Base-by-base conservation (phyloP, 2,329 filamentous ascomycete species). In the Gaeumannomyces sp. region DNA sequence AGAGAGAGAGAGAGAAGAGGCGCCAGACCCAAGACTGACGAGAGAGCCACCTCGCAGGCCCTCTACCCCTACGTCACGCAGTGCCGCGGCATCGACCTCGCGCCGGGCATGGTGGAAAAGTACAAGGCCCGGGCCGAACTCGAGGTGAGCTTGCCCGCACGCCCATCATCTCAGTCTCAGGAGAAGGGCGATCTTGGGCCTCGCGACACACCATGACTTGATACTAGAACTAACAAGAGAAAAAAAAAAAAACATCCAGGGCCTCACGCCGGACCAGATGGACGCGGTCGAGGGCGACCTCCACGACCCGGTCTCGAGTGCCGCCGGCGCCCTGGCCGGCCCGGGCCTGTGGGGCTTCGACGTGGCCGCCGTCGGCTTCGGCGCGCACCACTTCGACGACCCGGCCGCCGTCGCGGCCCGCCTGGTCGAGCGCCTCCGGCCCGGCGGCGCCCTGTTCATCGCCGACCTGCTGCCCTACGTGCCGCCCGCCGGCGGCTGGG, bases 341-440 rank as follows among this genome's bases (percentile, higher is more conserved):
- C 77, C 83, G 13, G 81, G 86, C 38, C 92, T 90, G 77, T 84
- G 81, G 73, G 80, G 85, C 72, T 92, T 94, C 72, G 90, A 94
- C 73, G 72, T 89, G 22, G 84, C 84, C 7, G 82, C 81, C 58
- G 83, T 90, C 25, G 86, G 72, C 5, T 67, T 73, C 7, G 72
- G 70, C 8, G 70, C 72, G 63, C 72, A 73, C 64, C 89, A 91
- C 73, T 89, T 91, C 64, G 83, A 85, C 66, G 80, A 92, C 70
- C 85, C 89, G 4, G 79, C 78, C 2, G 76, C 87, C 35, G 85
- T 87, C 0, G 82, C 89, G 6, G 76, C 77, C 67, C 79, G 83
- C 61, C 76, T 93, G 50, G 84, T 80, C 4, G 79, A 85, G 71
- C 82, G 89, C 13, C 77, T 93, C 66, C 83, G 81, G 67, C 82